Evolutionary conservation across 768 basidiomycete species (phyloP), one percentile per base, ranked within the genome.

Genomic region (Clavulina sp.): DNA sequence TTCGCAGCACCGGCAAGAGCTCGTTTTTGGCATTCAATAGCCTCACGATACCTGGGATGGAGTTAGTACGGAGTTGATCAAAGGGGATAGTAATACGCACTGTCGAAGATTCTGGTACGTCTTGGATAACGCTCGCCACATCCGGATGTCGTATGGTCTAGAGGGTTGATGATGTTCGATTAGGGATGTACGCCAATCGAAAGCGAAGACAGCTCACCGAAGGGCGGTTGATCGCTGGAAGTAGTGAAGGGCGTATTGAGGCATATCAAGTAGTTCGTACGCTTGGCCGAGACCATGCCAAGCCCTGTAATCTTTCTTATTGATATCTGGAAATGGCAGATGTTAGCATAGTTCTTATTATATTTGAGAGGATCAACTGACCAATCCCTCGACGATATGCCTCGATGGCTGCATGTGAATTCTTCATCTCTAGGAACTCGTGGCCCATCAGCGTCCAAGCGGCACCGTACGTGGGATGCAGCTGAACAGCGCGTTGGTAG

Each of bases 391-490:
- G 76, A 51, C 95, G 77, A 65, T 97, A 99, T 6, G 91, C 86
- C 66, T 97, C 95, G 51, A 97, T 95, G 16, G 95, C 93, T 2
- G 95, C 95, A 70, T 97, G 92, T 3, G 89, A 89, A 64, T 99
- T 97, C 68, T 97, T 97, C 81, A 95, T 81, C 67, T 99, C 95
- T 41, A 99, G 84, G 60, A 85, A 96, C 66, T 97, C 95, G 61
- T 99, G 95, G 1, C 95, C 95, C 88, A 99, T 91, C 56, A 99
- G 68, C 3, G 93, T 97, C 95, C 95, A 99, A 4, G 95, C 95
- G 4, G 91, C 85, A 41, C 97, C 73, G 66, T 91, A 97, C 1
- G 84, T 91, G 51, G 85, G 76, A 64, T 99, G 92, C 44, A 99
- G 76, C 60, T 92, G 82, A n/a, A 91, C 84, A 5, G 93, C 89